Evolutionary conservation across 2,329 filamentous ascomycete genomes (phyloP).

Genomic region (Aspergillus sojae): DNA sequence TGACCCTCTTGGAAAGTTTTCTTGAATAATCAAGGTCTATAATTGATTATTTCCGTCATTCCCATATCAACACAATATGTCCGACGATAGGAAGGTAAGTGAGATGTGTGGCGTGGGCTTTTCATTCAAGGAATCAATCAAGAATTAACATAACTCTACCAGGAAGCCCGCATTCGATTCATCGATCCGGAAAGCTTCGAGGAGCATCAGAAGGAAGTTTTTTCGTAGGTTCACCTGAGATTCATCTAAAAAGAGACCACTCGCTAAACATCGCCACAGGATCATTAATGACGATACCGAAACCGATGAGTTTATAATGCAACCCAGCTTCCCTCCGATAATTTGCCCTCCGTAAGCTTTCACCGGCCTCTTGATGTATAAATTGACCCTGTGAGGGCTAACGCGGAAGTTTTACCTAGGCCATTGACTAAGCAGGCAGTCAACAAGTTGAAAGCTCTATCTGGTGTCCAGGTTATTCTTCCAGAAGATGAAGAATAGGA

Average conservation of each 20-base stretch:
- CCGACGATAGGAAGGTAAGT: neutral
- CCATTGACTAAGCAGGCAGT: neutral
- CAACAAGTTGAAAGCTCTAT: neutral
- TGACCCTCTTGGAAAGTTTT: no score
- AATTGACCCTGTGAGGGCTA: neutral
- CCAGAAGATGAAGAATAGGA: neutral
- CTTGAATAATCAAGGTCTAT: neutral
- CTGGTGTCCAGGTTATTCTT: neutral
- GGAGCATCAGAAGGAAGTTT: neutral
- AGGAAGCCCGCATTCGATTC: neutral
- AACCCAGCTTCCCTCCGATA: neutral
- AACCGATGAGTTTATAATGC: neutral
- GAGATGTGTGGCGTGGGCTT: neutral
- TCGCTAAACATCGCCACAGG: neutral
- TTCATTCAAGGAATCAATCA: neutral
- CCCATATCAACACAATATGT: neutral
- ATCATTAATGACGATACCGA: neutral
- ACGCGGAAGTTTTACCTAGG: neutral
- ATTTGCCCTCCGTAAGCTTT: neutral
- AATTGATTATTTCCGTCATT: neutral
- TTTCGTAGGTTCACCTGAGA: neutral
- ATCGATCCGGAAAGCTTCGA: neutral
- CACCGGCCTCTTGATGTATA: neutral
- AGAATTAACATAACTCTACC: neutral
- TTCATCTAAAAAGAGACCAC: neutral